These are phyloP conservation scores for Berberis vulgaris DNA, from an alignment of 164 flowering plant genomes.

Conservation along the genomic window DNA sequence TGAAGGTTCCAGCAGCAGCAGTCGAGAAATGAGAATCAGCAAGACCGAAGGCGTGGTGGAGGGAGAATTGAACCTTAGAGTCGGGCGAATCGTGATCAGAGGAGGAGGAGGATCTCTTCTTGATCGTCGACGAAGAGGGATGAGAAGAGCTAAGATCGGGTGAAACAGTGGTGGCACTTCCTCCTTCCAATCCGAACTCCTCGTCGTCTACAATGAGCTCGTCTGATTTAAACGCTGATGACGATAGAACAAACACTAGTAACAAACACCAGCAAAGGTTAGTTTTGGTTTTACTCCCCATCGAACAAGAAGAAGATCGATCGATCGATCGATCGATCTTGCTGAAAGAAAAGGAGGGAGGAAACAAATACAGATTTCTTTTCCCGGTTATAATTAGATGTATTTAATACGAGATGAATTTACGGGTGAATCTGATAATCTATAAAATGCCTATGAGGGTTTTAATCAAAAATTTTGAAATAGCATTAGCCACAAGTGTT, in stretches of 20 bases:
- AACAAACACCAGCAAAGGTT: neutral
- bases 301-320: no score
- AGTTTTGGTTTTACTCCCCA: no score
- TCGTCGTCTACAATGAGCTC: conserved; percentile 84
- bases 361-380: no score
- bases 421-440: no score
- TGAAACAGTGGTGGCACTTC: conserved; percentile 6
- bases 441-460: no score
- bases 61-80: conserved; percentile 74
- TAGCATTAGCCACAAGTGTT: no score
- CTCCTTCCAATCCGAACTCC: conserved; percentile 56
- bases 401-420: no score
- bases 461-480: no score
- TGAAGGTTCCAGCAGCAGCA: conserved; percentile 58
- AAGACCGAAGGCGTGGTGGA: conserved; percentile 88
- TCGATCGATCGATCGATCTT: no score
- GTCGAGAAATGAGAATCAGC: conserved; percentile 64
- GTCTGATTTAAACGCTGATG: conserved; percentile 67
- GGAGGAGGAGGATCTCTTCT: conserved; percentile 28
- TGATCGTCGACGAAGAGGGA: conserved; percentile 3
- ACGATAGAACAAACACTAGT: neutral
- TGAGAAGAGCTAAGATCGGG: conserved; percentile 14
- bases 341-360: no score
- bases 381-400: no score
- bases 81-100: conserved; percentile 43